Conservation (phyloP, 1,284 basidiomycete species). For the Cutaneotrichosporon curvatum region DNA sequence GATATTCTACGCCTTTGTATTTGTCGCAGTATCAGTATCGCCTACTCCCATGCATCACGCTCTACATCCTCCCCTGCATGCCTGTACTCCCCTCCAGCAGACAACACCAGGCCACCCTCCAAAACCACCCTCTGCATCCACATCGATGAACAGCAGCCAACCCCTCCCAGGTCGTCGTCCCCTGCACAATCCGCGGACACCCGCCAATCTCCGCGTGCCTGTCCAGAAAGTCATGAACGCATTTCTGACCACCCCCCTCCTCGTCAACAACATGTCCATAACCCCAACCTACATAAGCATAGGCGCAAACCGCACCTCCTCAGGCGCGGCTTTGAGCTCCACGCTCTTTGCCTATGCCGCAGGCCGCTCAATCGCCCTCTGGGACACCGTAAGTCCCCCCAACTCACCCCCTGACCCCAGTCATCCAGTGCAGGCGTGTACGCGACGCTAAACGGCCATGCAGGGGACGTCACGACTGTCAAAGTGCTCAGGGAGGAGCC, state of each 20-base stretch:
- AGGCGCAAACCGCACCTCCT: slow-evolving; percentile 66
- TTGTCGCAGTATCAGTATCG: too few species aligned
- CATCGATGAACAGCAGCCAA: too few species aligned
- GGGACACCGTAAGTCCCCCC: slow-evolving; percentile 56
- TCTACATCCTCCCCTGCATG: too few species aligned
- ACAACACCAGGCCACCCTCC: too few species aligned
- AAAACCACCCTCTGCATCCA: too few species aligned
- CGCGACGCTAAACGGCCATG: slow-evolving; percentile 66
- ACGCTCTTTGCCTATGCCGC: slow-evolving; percentile 67
- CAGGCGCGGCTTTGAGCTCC: slow-evolving; percentile 54
- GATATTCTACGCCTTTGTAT: too few species aligned
- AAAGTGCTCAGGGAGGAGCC: slow-evolving; percentile 51
- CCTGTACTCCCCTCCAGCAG: too few species aligned
- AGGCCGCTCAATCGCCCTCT: slow-evolving; percentile 66
- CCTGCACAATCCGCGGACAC: too few species aligned
- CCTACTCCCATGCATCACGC: too few species aligned
- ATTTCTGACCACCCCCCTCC: too few species aligned
- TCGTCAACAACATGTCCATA: slow-evolving; percentile 1
- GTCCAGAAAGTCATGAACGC: too few species aligned
- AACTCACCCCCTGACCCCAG: background rate
- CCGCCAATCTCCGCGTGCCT: background rate
- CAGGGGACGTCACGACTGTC: slow-evolving; percentile 66
- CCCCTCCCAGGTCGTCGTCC: too few species aligned
- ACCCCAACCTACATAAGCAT: slow-evolving; percentile 62
- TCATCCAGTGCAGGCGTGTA: slow-evolving; percentile 51